These are phyloP conservation scores for Blastomyces gilchristii DNA, from an alignment of 2,329 filamentous ascomycete species.

Conservation along the genomic window DNA sequence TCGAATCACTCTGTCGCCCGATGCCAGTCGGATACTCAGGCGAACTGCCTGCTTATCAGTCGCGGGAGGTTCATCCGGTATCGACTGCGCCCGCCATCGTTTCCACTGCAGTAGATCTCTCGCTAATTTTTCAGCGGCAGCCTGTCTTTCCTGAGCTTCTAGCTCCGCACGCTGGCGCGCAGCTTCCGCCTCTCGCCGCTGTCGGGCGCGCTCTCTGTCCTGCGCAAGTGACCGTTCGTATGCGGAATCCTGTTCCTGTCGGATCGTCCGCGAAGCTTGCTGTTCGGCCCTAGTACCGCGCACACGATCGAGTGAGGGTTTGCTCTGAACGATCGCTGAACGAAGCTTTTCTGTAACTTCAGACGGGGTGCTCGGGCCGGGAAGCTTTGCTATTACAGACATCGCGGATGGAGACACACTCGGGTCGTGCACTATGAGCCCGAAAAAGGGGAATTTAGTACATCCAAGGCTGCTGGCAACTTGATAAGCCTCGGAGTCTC, in stretches of 20 bases:
- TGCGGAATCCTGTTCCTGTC: conserved; percentile 82
- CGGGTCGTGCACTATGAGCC: conserved; percentile 76
- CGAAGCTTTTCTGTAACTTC: conserved; percentile 69
- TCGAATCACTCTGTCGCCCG: conserved; percentile 64
- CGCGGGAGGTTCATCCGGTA: conserved; percentile 57
- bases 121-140: conserved; percentile 48
- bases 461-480: conserved; percentile 77
- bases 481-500: conserved; percentile 90
- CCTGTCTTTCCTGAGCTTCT: conserved; percentile 54
- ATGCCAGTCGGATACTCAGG: conserved; percentile 52
- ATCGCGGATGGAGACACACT: conserved; percentile 75
- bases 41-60: conserved; percentile 61
- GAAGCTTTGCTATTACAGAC: conserved; percentile 73
- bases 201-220: conserved; percentile 73
- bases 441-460: conserved; percentile 86
- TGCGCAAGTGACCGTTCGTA: conserved; percentile 85
- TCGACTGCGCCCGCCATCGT: conserved; percentile 60
- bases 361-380: conserved; percentile 57
- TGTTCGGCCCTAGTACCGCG: conserved; percentile 70
- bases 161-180: conserved; percentile 51
- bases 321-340: conserved; percentile 62
- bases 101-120: conserved; percentile 61
- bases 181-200: conserved; percentile 65
- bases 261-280: conserved; percentile 65
- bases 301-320: conserved; percentile 61